Evolutionary conservation across 306 rosid genomes (phyloP).

Genomic region (Psophocarpus tetragonolobus): DNA sequence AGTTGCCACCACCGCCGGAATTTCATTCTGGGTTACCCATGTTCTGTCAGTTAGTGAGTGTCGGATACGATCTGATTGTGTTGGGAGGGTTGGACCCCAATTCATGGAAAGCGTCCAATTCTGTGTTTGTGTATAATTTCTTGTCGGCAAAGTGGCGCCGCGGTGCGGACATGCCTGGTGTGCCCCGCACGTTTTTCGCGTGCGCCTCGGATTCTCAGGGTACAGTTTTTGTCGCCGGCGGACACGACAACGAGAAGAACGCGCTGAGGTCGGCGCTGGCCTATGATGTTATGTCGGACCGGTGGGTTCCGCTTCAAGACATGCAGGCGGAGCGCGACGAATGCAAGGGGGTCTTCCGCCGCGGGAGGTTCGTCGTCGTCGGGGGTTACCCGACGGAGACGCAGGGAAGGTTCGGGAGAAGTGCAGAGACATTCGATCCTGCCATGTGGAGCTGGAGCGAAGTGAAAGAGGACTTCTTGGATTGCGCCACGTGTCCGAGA

Average conservation of each 20-base stretch:
- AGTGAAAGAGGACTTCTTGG: constrained; percentile 39
- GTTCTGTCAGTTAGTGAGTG: constrained; percentile 57
- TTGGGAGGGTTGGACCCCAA: constrained; percentile 77
- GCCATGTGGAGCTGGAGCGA: constrained; percentile 53
- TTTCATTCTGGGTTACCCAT: constrained; percentile 54
- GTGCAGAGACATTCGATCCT: constrained; percentile 53
- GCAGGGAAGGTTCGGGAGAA: constrained; percentile 67
- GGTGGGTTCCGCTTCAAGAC: constrained; percentile 55
- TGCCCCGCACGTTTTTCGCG: constrained; percentile 56
- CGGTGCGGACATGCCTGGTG: constrained; percentile 68
- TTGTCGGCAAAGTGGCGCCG: constrained; percentile 56
- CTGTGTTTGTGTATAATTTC: constrained; percentile 57
- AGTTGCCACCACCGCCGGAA: constrained; percentile 46
- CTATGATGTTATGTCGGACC: constrained; percentile 53
- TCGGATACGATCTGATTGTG: constrained; percentile 56
- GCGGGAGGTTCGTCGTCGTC: constrained; percentile 41
- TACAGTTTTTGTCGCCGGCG: constrained; percentile 60
- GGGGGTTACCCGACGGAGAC: constrained; percentile 71
- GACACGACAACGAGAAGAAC: constrained; percentile 67
- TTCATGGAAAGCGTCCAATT: constrained; percentile 56
- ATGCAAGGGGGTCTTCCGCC: constrained; percentile 53
- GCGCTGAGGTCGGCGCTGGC: constrained; percentile 58
- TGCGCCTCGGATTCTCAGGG: constrained; percentile 51
- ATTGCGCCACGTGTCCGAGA: constrained; percentile 54
- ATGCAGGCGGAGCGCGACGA: constrained; percentile 76